Evolutionary conservation across 352 stramenopile species (phyloP).

Genomic region (Pythium periplocum): DNA sequence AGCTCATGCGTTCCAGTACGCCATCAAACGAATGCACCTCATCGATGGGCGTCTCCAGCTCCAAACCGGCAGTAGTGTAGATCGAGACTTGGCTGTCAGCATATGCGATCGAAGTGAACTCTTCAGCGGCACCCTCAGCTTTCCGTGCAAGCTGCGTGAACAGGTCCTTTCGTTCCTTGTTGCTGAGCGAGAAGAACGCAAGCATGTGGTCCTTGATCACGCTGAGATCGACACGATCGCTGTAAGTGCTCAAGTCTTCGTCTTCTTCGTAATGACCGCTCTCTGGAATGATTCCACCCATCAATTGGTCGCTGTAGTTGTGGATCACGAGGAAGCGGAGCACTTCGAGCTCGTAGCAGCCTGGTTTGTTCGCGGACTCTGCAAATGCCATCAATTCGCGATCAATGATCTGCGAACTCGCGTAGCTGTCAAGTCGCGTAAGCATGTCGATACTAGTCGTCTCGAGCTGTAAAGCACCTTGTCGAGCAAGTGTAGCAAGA

Average conservation of each 20-base stretch:
- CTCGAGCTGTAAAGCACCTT: slow-evolving; percentile 34
- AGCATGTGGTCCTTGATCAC: slow-evolving; percentile 33
- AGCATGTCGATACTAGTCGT: slow-evolving; percentile 43
- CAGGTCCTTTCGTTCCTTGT: slow-evolving; percentile 38
- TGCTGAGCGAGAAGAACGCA: slow-evolving; percentile 35
- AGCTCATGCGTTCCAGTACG: slow-evolving; percentile 45
- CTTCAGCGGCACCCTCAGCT: slow-evolving; percentile 21
- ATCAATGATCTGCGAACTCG: slow-evolving; percentile 54
- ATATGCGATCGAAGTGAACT: slow-evolving; percentile 56
- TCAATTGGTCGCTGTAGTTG: slow-evolving; percentile 72
- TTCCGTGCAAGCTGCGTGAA: slow-evolving; percentile 44
- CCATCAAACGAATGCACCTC: slow-evolving; percentile 2
- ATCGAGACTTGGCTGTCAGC: slow-evolving; percentile 52
- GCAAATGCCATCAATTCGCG: slow-evolving; percentile 42
- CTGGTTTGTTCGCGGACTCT: slow-evolving; percentile 22
- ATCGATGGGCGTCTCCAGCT: slow-evolving; percentile 4
- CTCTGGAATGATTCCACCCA: slow-evolving; percentile 29
- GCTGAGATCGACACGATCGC: slow-evolving; percentile 54
- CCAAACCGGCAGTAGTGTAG: slow-evolving; percentile 20
- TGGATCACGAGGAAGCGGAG: slow-evolving; percentile 72
- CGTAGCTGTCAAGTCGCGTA: slow-evolving; percentile 46
- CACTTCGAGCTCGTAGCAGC: slow-evolving; percentile 32
- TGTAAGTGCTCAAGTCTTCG: slow-evolving; percentile 35
- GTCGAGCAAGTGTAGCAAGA: slow-evolving; percentile 46
- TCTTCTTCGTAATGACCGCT: slow-evolving; percentile 22